These are phyloP conservation scores for Catharanthus roseus DNA, from an alignment of 257 asterid species.

Conservation along the genomic window DNA sequence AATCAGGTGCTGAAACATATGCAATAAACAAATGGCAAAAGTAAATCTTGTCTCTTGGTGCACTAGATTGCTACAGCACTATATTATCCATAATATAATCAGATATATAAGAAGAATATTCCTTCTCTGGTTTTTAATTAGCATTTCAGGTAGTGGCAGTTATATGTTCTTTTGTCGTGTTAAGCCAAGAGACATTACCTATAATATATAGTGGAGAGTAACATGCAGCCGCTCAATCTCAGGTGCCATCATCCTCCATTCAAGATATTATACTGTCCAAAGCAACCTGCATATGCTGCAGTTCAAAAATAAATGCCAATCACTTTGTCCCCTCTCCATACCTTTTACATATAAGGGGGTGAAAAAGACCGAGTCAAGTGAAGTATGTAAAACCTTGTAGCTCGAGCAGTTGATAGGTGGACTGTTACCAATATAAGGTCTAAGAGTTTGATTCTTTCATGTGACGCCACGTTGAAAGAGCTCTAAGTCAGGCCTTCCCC, in stretches of 20 bases:
- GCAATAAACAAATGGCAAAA: conserved; percentile 6
- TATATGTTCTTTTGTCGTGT: conserved; percentile 21
- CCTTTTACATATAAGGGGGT: not conserved
- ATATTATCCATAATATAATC: not conserved
- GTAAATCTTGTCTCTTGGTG: conserved; percentile 21
- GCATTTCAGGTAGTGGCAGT: conserved; percentile 23
- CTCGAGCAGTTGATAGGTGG: too few species aligned
- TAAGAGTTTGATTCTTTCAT: too few species aligned
- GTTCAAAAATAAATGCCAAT: not conserved
- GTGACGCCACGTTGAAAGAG: too few species aligned
- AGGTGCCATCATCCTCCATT: conserved; percentile 9
- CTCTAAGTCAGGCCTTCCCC: too few species aligned
- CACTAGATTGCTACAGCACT: conserved; percentile 32
- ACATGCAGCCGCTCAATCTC: conserved; percentile 29
- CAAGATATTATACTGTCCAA: too few species aligned
- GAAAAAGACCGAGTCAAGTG: too few species aligned
- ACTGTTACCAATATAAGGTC: too few species aligned
- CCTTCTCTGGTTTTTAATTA: conserved; percentile 28
- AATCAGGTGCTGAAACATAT: not conserved
- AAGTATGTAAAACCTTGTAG: too few species aligned
- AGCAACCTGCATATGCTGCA: conserved; percentile 8
- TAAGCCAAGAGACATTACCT: not conserved
- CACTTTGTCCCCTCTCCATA: not conserved
- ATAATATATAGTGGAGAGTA: conserved; percentile 27
- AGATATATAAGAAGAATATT: conserved; percentile 30